These are phyloP conservation scores for Phytophthora europaea DNA, from an alignment of 352 stramenopile genomes.

Conservation along the genomic window DNA sequence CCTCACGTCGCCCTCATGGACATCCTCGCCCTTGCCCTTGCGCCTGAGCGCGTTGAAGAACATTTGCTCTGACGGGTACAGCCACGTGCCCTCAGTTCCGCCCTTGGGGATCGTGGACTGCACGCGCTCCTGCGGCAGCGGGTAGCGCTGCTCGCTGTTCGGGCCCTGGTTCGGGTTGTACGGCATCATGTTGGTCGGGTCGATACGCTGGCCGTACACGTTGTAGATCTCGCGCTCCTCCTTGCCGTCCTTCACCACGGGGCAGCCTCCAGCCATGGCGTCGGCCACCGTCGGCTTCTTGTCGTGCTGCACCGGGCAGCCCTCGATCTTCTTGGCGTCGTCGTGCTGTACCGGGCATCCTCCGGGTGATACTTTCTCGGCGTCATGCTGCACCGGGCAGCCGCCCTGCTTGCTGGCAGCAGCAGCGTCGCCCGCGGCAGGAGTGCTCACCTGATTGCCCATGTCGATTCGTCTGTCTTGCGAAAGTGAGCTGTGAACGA, in stretches of 20 bases:
- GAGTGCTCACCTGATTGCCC: slow-evolving; percentile 75
- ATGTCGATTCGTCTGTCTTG: slow-evolving; percentile 40
- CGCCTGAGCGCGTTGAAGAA: slow-evolving; percentile 99
- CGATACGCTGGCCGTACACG: slow-evolving; percentile 97
- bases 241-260: slow-evolving; percentile 54
- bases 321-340: slow-evolving; percentile 34
- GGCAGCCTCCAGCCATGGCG: slow-evolving; percentile 57
- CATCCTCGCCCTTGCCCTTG: slow-evolving; percentile 98
- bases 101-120: slow-evolving; percentile 97
- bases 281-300: slow-evolving; percentile 32
- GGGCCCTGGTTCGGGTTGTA: slow-evolving; percentile 96
- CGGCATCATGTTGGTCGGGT: slow-evolving; percentile 99
- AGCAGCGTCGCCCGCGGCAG: slow-evolving; percentile 25
- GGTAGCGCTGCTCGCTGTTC: slow-evolving; percentile 89
- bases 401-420: slow-evolving; percentile 23
- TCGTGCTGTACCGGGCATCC: slow-evolving; percentile 75
- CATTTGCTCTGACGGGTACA: slow-evolving; percentile 99
- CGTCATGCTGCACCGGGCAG: slow-evolving; percentile 70
- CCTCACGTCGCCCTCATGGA: slow-evolving; percentile 95
- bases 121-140: slow-evolving; percentile 94
- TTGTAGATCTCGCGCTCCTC: slow-evolving; percentile 92
- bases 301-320: slow-evolving; percentile 82
- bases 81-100: slow-evolving; percentile 95
- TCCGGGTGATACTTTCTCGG: slow-evolving; percentile 32
- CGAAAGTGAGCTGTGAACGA: slow-evolving; percentile 22